phyloP scores from a whole-genome alignment of 441 rosid genomes.

The Gossypium schwendimanii region DNA sequence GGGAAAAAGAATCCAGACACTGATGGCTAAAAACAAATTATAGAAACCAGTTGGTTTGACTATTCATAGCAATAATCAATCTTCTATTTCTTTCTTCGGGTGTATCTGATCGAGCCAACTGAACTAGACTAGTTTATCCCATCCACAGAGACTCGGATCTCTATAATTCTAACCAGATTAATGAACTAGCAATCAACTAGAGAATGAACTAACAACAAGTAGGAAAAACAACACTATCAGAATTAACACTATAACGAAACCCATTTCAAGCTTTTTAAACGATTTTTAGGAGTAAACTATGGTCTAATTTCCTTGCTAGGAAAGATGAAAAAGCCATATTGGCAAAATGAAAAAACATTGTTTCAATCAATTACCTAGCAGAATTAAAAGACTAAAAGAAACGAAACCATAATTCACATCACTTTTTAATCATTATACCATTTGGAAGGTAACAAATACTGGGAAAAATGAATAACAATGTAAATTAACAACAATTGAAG shows the following conservation, averaged over 20 bases:
- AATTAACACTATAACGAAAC: background rate
- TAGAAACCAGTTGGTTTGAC: background rate
- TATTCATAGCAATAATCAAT: background rate
- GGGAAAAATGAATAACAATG: background rate
- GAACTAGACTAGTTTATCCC: background rate
- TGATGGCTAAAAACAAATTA: background rate
- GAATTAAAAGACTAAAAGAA: background rate
- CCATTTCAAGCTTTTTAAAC: background rate
- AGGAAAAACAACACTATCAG: background rate
- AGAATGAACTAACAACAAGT: background rate
- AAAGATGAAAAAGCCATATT: no score
- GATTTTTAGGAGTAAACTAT: no score
- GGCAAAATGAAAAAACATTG: background rate
- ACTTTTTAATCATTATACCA: background rate
- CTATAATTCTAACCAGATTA: background rate
- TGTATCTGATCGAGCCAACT: background rate
- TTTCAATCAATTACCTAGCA: background rate
- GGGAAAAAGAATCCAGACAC: background rate
- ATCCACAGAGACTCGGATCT: background rate
- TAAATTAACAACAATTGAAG: background rate
- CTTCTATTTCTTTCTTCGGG: background rate
- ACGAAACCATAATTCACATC: background rate
- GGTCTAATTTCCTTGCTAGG: no score
- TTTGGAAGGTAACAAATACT: background rate
- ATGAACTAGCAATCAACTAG: background rate